Percentiles rank a stretch among this genome's conserved stretches.
Evolutionary conservation across 345 rosid species (phyloP).

Genomic region (Ailanthus altissimus): DNA sequence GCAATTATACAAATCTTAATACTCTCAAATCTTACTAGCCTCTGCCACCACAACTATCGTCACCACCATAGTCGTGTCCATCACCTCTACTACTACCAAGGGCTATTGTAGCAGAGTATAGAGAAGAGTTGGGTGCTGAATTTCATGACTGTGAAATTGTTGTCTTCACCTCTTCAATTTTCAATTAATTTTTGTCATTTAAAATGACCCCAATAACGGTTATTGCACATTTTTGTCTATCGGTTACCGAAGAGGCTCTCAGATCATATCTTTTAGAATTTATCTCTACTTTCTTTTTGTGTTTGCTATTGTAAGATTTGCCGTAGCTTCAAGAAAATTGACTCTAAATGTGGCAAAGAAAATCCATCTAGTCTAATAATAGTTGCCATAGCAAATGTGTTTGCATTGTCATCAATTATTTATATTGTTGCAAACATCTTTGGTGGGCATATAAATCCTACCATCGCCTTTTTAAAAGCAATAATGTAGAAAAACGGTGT

Average conservation of each 20-base stretch:
- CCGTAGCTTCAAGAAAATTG: constrained; percentile 83
- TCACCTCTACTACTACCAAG: no score
- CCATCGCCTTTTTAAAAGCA: constrained; percentile 82
- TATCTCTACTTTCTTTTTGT: constrained; percentile 88
- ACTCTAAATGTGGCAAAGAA: constrained; percentile 48
- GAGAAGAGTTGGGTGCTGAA: no score
- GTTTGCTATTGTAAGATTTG: constrained; percentile 74
- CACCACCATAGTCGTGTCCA: no score
- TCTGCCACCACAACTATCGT: no score
- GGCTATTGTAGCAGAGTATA: no score
- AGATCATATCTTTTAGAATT: constrained; percentile 83
- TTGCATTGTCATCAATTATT: constrained; percentile 69
- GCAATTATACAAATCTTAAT: no score
- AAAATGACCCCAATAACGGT: constrained; percentile 59
- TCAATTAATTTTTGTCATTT: background rate
- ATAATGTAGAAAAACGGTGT: no score
- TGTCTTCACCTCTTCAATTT: background rate
- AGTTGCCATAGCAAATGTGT: constrained; percentile 67
- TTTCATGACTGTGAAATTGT: no score
- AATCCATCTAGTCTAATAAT: constrained; percentile 58
- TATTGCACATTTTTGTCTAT: constrained; percentile 42
- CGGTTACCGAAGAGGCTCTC: constrained; percentile 52
- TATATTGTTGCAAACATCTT: constrained; percentile 63
- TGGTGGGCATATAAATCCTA: constrained; percentile 92
- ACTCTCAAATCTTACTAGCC: no score